Base-by-base conservation (phyloP, 148 eudicot species). In the Fagopyrum tataricum region DNA sequence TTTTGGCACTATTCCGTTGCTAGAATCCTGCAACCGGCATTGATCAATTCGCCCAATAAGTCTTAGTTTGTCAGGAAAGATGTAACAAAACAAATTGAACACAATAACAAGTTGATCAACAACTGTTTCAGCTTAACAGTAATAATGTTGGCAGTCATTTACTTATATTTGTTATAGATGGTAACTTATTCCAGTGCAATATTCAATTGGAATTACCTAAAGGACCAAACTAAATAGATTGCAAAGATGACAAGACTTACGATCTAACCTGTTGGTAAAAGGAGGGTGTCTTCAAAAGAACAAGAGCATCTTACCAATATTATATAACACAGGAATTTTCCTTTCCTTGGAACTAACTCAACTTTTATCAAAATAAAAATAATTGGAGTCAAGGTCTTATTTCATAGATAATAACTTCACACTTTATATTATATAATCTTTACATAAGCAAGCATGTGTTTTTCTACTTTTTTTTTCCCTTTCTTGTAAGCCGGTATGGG, bases 1-100 rank as follows among this genome's bases (percentile, higher is more conserved):
- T n/a, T 44, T 70, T 10, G 18, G 72, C 41, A 46, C 15, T 5
- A 18, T 46, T 42, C 14, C 37, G 31, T 20, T 42, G 72, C 74
- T 73, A 67, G 71, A 12, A 51, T 81, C 86, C 88, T 85, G 83
- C 78, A 81, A 70, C 46, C 64, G 56, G 20, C 49, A 70, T 48
- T 18, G 42, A 24, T 43, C 14, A 53, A 12, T 37, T 46, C 58
- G 42, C 72, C 7, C 18, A 40, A 59, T n/a, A n/a, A 15, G 56
- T 44, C 69, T 44, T 8, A 40, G 20, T 7, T 46, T 46, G 2
- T 14, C 3, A 2, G 10, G 10, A 5, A 64, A 58, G 8, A 20
- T 40, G 43, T 11, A 39, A 15, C 37, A 31, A 0, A 31, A 31
- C 21, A 31, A 56, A 56, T 2, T 21, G 37, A 7, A 3, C 24